Conservation (phyloP, 768 basidiomycete species). For the Amanita subjunquillea region DNA sequence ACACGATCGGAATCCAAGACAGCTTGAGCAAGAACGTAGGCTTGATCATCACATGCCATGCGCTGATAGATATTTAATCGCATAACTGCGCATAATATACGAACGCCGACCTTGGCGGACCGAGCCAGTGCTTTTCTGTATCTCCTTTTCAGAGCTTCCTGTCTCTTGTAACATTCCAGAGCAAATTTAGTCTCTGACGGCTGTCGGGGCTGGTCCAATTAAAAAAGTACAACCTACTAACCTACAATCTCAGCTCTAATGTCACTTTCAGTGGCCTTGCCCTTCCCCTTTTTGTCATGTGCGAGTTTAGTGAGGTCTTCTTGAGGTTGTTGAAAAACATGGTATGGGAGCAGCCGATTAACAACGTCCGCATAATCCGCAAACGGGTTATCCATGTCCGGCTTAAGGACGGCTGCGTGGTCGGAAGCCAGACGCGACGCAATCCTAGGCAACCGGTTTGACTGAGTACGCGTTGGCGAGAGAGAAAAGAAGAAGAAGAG, state of each 20-base stretch:
- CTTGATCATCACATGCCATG: conserved; percentile 49
- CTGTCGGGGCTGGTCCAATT: conserved; percentile 6
- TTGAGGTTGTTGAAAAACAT: conserved; percentile 65
- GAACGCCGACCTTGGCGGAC: conserved; percentile 43
- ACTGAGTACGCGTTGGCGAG: background rate
- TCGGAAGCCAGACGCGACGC: conserved; percentile 48
- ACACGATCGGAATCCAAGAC: conserved; percentile 57
- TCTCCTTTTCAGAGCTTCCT: conserved; percentile 42
- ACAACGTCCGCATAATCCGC: conserved; percentile 49
- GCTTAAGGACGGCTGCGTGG: conserved; percentile 47
- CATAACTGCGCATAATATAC: background rate
- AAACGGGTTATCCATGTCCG: conserved; percentile 67
- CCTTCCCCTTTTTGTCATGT: conserved; percentile 46
- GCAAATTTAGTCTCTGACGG: conserved; percentile 60
- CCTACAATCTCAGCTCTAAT: conserved; percentile 44
- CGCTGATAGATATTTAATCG: conserved; percentile 30
- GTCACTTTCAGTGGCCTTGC: conserved; percentile 38
- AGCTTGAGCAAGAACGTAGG: conserved; percentile 51
- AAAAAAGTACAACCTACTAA: conserved; percentile 9
- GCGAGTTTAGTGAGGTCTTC: conserved; percentile 40
- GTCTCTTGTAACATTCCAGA: conserved; percentile 52
- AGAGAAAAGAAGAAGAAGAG: conserved; percentile 8
- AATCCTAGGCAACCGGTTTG: conserved; percentile 28
- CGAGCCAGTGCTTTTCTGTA: conserved; percentile 45
- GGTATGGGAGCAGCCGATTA: conserved; percentile 69